A percentile compares a stretch with the other conserved stretches of the same genome.
Evolutionary conservation across 371 early-diverging fungal species (phyloP).

Genomic region (Circinella minor): DNA sequence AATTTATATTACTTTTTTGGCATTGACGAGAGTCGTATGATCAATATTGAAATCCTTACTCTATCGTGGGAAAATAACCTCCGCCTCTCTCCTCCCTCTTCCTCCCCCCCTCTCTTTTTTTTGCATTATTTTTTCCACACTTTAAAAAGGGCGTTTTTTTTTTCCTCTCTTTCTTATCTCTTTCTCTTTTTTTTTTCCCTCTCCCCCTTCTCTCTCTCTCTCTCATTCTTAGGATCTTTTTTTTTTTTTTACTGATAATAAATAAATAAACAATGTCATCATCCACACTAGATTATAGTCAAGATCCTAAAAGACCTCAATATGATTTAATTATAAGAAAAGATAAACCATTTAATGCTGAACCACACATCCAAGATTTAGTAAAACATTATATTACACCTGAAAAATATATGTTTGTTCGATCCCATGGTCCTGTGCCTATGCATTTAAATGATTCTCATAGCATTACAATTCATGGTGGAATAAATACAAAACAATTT

Average conservation of each 20-base stretch:
- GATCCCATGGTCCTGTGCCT: slow-evolving; percentile 90
- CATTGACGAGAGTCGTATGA: too few relatives aligned
- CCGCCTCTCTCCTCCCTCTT: not conserved
- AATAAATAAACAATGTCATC: not conserved
- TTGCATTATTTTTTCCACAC: not conserved
- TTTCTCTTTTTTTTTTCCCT: not conserved
- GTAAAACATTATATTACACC: slow-evolving; percentile 63
- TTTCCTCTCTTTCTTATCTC: not conserved
- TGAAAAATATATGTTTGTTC: slow-evolving; percentile 57
- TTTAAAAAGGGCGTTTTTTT: not conserved
- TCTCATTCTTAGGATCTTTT: not conserved
- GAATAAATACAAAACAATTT: slow-evolving; percentile 16
- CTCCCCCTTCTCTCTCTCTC: not conserved
- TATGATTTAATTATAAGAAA: slow-evolving; percentile 43
- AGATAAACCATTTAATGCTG: slow-evolving; percentile 63
- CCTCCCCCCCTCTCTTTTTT: not conserved
- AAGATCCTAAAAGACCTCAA: slow-evolving; percentile 34
- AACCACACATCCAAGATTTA: slow-evolving; percentile 51
- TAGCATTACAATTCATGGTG: slow-evolving; percentile 42
- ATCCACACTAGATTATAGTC: slow-evolving; percentile 30
- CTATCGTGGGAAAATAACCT: not conserved
- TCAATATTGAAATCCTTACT: too few relatives aligned
- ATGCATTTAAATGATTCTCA: slow-evolving; percentile 52
- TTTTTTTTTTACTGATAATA: not conserved
- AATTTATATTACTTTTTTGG: too few relatives aligned